Evolutionary conservation across 2,329 filamentous ascomycete genomes (phyloP), one percentile per base, ranked within the genome.

Genomic region (Cucurbitaria berberidis): DNA sequence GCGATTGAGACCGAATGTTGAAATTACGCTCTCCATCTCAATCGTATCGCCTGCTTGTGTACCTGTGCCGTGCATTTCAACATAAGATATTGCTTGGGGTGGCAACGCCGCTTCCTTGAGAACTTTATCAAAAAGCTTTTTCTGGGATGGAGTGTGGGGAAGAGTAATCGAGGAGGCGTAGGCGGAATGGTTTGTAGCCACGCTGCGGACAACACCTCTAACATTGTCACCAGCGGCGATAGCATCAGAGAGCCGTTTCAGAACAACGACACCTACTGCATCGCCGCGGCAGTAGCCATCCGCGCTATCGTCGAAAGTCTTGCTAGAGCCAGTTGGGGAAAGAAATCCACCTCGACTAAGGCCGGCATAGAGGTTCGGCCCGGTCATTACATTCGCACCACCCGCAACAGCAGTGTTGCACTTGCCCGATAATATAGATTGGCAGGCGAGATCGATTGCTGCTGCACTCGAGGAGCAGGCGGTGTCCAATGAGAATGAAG

Each of bases 401-500:
- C 69, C 69, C 10, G 66, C 59, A 1, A 69, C 49, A 3, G 59
- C 67, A n/a, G 53, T 68, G 29, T 71, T 66, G 10, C 51, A 40
- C 22, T 76, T 70, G 9, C 73, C 68, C 6, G 39, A 48, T 42
- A 63, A 57, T 9, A 77, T 55, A 3, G 69, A 55, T 32, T 71
- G 64, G 27, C 66, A 67, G 9, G 68, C 74, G 18, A 65, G 26
- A 24, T 69, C 57, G 19, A 65, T 60, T 0, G 72, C 71, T 5
- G 70, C 66, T 6, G 76, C 55, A 4, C 67, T 66, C 6, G 70
- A 73, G 3, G 74, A 73, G 39, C 74, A 77, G 2, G 74, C 74
- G 0, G 74, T 72, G 46, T 77, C 74, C 3, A 76, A 59, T 8
- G 67, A 65, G 16, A 60, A 64, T 44, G 80, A 82, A 0, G 82